phyloP scores from a whole-genome alignment of 2,329 filamentous ascomycete genomes.

The Peltaster fructicola region DNA sequence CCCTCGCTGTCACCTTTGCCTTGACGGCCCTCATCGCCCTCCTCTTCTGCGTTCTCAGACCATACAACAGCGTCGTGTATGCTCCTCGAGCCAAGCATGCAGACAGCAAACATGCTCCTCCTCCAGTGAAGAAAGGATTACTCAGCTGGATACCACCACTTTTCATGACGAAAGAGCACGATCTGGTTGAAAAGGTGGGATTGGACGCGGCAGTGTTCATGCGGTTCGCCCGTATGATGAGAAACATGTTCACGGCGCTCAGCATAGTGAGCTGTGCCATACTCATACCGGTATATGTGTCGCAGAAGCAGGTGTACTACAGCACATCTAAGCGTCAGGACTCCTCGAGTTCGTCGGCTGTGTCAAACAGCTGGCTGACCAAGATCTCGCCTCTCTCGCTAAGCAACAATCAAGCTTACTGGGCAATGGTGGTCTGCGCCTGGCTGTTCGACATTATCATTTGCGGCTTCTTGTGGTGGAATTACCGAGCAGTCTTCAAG shows the following conservation, averaged over 20 bases:
- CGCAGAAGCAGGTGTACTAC: constrained; percentile 7
- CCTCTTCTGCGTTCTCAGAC: constrained; percentile 74
- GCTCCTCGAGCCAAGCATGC: constrained; percentile 86
- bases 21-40: constrained; percentile 58
- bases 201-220: constrained; percentile 85
- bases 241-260: constrained; percentile 68
- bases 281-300: constrained; percentile 66
- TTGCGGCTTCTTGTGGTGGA: constrained; percentile 72
- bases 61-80: constrained; percentile 83
- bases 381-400: constrained; percentile 41
- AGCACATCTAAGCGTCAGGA: no score
- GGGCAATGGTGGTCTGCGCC: constrained; percentile 41
- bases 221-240: constrained; percentile 75
- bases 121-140: constrained; percentile 67
- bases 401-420: constrained; percentile 28
- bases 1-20: constrained; percentile 62
- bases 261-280: constrained; percentile 57
- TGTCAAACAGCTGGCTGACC: no score
- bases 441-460: constrained; percentile 59
- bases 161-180: constrained; percentile 56
- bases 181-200: constrained; percentile 65
- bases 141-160: constrained; percentile 77
- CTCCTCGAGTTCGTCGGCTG: no score
- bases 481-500: constrained; percentile 56
- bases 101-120: constrained; percentile 77